These are phyloP conservation scores for Phlegmacium glaucopus DNA, from an alignment of 768 basidiomycete species.

Conservation along the genomic window DNA sequence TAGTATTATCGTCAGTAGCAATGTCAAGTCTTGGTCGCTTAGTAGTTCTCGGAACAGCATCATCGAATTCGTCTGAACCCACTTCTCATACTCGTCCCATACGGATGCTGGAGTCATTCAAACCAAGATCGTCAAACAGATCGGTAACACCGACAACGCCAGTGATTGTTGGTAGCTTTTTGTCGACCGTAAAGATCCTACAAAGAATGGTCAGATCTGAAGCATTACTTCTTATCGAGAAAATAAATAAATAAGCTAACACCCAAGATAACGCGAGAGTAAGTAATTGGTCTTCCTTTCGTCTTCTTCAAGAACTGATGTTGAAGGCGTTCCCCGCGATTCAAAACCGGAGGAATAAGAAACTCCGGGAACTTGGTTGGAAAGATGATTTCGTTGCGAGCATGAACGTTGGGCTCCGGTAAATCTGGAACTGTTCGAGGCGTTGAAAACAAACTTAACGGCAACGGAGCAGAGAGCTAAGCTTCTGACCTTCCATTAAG, in stretches of 20 bases:
- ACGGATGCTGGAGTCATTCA: not conserved
- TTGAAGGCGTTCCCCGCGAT: constrained; percentile 8
- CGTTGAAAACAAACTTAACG: not conserved
- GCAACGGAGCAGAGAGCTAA: not conserved
- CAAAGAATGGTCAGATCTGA: not conserved
- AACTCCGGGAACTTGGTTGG: constrained; percentile 28
- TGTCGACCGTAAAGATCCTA: constrained; percentile 51
- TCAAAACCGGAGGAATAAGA: constrained; percentile 14
- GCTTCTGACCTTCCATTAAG: constrained; percentile 54
- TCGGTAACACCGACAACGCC: constrained; percentile 28
- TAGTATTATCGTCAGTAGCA: not conserved
- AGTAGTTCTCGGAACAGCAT: no score
- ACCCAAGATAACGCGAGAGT: constrained; percentile 65
- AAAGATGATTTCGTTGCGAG: constrained; percentile 27
- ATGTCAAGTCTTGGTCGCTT: not conserved
- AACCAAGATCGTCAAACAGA: constrained; percentile 8
- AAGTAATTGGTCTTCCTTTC: constrained; percentile 56
- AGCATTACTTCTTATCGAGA: not conserved
- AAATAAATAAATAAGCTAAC: constrained; percentile 34
- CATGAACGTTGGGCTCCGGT: constrained; percentile 48
- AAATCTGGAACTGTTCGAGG: constrained; percentile 48
- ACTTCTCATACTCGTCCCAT: not conserved
- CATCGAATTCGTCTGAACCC: no score
- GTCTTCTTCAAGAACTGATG: constrained; percentile 46
- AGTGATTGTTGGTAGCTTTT: constrained; percentile 29